phyloP scores from a whole-genome alignment of 73 alveolate species.

The Breviolum minutum region DNA sequence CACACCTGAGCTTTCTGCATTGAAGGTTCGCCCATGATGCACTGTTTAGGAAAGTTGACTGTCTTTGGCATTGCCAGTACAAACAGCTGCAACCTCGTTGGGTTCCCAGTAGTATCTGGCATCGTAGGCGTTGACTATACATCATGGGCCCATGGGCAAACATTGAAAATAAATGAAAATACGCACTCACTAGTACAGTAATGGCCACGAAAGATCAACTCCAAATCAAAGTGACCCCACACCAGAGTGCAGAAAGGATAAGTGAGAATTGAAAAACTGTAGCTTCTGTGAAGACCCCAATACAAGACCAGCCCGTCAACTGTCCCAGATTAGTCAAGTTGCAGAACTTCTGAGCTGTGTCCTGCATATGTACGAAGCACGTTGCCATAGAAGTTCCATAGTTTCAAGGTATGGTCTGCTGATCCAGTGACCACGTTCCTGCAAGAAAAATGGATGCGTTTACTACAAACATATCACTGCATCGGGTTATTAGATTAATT shows the following conservation, averaged over 20 bases:
- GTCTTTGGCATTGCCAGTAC: too few species aligned
- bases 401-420: conserved; percentile 86
- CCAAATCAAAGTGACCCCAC: background rate
- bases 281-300: background rate
- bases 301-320: background rate
- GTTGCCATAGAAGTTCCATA: conserved; percentile 86
- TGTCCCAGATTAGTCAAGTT: background rate
- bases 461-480: background rate
- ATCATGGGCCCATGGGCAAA: too few species aligned
- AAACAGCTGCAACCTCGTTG: too few species aligned
- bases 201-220: background rate
- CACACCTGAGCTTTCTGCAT: conserved; percentile 13
- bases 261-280: background rate
- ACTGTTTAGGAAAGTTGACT: background rate
- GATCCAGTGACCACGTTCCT: conserved; percentile 84
- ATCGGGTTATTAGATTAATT: too few species aligned
- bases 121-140: too few species aligned
- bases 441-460: background rate
- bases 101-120: too few species aligned
- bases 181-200: too few species aligned
- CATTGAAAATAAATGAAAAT: too few species aligned
- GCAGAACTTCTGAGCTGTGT: conserved; percentile 64
- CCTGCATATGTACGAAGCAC: conserved; percentile 55
- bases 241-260: background rate
- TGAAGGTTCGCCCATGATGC: background rate